Conservation (phyloP, 2,329 filamentous ascomycete species). For the Westerdykella aurantiaca region DNA sequence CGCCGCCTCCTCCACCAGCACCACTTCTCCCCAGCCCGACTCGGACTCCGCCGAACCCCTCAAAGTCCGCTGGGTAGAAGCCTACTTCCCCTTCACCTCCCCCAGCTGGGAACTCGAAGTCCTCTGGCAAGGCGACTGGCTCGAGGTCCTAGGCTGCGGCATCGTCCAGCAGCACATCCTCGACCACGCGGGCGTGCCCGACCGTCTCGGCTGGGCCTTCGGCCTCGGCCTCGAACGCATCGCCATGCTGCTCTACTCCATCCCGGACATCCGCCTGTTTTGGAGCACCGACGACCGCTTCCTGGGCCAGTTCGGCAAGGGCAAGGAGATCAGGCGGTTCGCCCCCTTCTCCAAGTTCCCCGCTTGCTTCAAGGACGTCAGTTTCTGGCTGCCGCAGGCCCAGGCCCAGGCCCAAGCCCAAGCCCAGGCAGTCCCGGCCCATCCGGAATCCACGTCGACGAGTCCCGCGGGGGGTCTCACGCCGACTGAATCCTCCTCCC, state of each 20-base stretch:
- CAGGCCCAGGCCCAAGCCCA: too few species aligned
- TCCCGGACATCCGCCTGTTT: conserved; percentile 93
- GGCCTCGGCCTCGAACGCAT: conserved; percentile 90
- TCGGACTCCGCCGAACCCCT: conserved; percentile 57
- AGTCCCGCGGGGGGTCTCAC: not conserved
- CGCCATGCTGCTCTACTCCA: conserved; percentile 94
- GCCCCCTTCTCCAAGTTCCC: conserved; percentile 88
- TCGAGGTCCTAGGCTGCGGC: conserved; percentile 91
- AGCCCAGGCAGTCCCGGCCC: conserved; percentile 31
- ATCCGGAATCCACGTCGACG: not conserved
- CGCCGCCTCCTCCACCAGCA: conserved; percentile 35
- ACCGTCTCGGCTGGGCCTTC: conserved; percentile 88
- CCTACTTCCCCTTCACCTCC: conserved; percentile 95
- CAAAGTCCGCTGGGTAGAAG: conserved; percentile 87
- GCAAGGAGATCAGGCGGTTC: conserved; percentile 56
- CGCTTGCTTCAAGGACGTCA: conserved; percentile 82
- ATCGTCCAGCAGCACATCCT: conserved; percentile 80
- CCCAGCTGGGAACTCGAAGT: conserved; percentile 96
- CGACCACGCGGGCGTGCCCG: conserved; percentile 66
- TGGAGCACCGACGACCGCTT: conserved; percentile 87
- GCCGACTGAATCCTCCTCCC: not conserved
- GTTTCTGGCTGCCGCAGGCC: conserved; percentile 68
- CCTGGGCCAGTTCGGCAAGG: conserved; percentile 66
- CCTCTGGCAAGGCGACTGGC: conserved; percentile 89
- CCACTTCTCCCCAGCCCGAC: conserved; percentile 12